A percentile compares a stretch with the other conserved stretches of the same genome.
Evolutionary conservation across 305 asterid species (phyloP).

Genomic region (Fraxinus greggii): DNA sequence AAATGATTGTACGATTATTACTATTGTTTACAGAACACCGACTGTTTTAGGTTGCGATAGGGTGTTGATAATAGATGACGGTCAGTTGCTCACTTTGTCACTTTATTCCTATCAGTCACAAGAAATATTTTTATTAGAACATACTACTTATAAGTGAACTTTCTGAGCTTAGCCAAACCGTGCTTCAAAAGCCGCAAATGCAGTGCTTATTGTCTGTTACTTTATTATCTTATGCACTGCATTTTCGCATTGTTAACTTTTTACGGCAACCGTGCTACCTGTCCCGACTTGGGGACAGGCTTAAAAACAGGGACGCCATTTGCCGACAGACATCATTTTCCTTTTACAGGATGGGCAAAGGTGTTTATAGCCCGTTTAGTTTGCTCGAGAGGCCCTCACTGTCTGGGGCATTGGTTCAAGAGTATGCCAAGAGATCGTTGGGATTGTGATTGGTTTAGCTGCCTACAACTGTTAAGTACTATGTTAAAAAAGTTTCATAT

Average conservation of each 20-base stretch:
- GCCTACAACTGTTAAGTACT: neutral
- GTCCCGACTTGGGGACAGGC: too few species aligned
- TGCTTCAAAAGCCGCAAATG: neutral
- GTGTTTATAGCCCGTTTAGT: constrained; percentile 42
- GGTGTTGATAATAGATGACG: constrained; percentile 44
- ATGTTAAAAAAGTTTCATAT: too few species aligned
- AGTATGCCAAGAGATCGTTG: constrained; percentile 50
- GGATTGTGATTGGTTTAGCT: constrained; percentile 25
- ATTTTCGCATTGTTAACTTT: neutral
- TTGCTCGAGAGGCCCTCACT: constrained; percentile 43
- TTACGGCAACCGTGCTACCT: too few species aligned
- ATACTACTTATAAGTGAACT: neutral
- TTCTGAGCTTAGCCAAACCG: neutral
- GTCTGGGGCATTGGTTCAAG: constrained; percentile 56
- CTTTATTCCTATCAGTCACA: neutral
- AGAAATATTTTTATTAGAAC: neutral
- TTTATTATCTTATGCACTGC: neutral
- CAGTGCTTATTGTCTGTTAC: neutral
- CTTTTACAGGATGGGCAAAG: constrained; percentile 44
- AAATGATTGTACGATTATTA: constrained; percentile 39
- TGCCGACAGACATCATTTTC: too few species aligned
- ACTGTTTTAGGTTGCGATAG: constrained; percentile 54
- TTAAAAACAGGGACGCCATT: too few species aligned
- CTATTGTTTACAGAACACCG: constrained; percentile 54
- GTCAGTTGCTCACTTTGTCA: constrained; percentile 24